Base-by-base conservation (phyloP, 441 rosid genomes). In the Syzygium malaccense region DNA sequence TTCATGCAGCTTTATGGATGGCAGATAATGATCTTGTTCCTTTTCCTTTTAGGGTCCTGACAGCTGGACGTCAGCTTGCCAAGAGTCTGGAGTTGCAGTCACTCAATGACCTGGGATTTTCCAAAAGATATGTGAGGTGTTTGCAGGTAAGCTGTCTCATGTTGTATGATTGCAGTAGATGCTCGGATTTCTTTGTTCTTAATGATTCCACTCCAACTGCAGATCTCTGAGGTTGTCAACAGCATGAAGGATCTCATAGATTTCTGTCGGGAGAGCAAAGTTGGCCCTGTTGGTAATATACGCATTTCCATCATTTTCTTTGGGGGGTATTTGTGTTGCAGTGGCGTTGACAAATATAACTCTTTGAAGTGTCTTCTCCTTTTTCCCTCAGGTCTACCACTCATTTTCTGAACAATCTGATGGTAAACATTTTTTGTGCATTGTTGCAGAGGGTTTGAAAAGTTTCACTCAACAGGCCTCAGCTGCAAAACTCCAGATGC, bases 171-270 rank as follows among this genome's bases (percentile, higher is more conserved):
- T 79, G 86, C 28, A 60, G 87, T 66, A 68, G 57, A 79, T 87
- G 88, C 58, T 79, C 45, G 28, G 33, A 86, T 28, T 23, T 88
- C 87, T 37, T 55, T 86, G n/a, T 55, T 60, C 32, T 33, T 88
- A 26, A 87, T 86, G 56, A n/a, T 53, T 88, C 37, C 66, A 26
- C 53, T 88, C 32, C 87, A 49, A 85, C 89, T 88, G 87, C 92
- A 98, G 99, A 98, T 98, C 66, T 96, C 99, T 53, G 99, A 98
- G 96, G 99, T 98, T 92, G 99, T 98, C 90, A 96, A 92, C 91
- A 96, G 99, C 96, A 98, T 98, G 99, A 98, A 97, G 95, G 99
- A 98, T 93, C 92, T 98, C 91, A 94, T 98, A 86, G 96, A 94
- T 92, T 94, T 97, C 94, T 98, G 98, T 88, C 94, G 91, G 85